phyloP scores from a whole-genome alignment of 2,329 filamentous ascomycete genomes.

The Mollisiaceae sp. region DNA sequence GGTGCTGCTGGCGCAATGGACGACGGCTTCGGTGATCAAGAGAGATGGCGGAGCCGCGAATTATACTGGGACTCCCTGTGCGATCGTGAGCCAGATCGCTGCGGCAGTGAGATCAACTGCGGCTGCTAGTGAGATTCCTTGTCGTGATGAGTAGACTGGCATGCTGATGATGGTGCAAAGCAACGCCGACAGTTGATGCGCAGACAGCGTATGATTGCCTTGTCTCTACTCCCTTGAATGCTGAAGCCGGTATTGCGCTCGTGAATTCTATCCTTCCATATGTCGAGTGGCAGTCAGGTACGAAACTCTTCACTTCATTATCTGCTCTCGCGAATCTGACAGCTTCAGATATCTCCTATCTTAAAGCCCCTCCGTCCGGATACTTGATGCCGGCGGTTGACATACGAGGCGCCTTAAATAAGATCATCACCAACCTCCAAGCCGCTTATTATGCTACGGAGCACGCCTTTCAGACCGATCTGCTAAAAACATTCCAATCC shows the following conservation, averaged over 20 bases:
- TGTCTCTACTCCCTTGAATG: constrained; percentile 34
- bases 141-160: not conserved
- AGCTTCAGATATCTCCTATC: constrained; percentile 35
- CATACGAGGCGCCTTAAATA: constrained; percentile 46
- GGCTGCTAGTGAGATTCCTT: constrained; percentile 3
- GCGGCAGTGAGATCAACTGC: constrained; percentile 12
- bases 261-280: constrained; percentile 36
- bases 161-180: constrained; percentile 18
- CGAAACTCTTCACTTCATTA: not conserved
- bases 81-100: constrained; percentile 27
- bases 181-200: constrained; percentile 29
- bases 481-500: constrained; percentile 56
- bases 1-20: not conserved
- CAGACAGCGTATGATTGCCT: constrained; percentile 34
- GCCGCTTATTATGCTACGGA: constrained; percentile 44
- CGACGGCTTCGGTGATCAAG: not conserved
- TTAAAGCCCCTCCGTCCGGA: constrained; percentile 56
- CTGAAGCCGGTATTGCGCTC: constrained; percentile 29
- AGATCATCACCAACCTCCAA: constrained; percentile 38
- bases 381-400: constrained; percentile 52
- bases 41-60: constrained; percentile 8
- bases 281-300: constrained; percentile 37
- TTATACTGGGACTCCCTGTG: constrained; percentile 20
- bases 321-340: not conserved
- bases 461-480: constrained; percentile 59